These are phyloP conservation scores for Diaporthe citri DNA, from an alignment of 2,329 filamentous ascomycete species.

Conservation along the genomic window DNA sequence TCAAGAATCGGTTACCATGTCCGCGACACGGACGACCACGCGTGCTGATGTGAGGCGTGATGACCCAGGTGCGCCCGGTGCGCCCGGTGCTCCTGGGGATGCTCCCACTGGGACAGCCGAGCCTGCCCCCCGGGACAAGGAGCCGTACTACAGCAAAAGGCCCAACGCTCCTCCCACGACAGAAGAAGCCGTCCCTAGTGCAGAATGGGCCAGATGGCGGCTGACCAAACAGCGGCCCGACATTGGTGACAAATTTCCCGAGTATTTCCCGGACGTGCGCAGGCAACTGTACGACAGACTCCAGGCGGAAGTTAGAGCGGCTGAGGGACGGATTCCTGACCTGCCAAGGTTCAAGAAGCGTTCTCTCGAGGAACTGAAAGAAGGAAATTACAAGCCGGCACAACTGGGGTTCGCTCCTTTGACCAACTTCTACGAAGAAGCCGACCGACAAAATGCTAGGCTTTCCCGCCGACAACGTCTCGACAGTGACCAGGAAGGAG, in stretches of 20 bases:
- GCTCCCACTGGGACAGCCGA: neutral
- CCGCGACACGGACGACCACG: neutral
- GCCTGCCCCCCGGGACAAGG: too few relatives aligned
- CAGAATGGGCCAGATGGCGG: constrained; percentile 35
- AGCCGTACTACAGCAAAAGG: neutral
- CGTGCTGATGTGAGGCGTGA: too few relatives aligned
- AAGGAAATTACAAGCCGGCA: neutral
- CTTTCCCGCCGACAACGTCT: constrained; percentile 19
- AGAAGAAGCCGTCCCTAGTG: constrained; percentile 28
- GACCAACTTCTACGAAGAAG: neutral
- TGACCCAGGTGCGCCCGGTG: neutral
- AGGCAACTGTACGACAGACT: constrained; percentile 5
- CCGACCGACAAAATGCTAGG: neutral
- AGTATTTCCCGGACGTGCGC: constrained; percentile 28
- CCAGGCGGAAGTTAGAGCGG: neutral
- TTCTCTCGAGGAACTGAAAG: constrained; percentile 22
- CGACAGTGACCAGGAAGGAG: constrained; percentile 16
- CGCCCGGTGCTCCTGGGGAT: neutral
- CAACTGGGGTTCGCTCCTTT: constrained; percentile 30
- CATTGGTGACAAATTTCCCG: constrained; percentile 16
- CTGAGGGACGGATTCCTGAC: neutral
- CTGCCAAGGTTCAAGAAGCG: constrained; percentile 18
- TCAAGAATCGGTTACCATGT: constrained; percentile 9
- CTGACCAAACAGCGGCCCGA: constrained; percentile 36
- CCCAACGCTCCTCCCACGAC: constrained; percentile 32